These are phyloP conservation scores for Cystobasidium ongulense DNA, from an alignment of 768 basidiomycete species.

Conservation along the genomic window DNA sequence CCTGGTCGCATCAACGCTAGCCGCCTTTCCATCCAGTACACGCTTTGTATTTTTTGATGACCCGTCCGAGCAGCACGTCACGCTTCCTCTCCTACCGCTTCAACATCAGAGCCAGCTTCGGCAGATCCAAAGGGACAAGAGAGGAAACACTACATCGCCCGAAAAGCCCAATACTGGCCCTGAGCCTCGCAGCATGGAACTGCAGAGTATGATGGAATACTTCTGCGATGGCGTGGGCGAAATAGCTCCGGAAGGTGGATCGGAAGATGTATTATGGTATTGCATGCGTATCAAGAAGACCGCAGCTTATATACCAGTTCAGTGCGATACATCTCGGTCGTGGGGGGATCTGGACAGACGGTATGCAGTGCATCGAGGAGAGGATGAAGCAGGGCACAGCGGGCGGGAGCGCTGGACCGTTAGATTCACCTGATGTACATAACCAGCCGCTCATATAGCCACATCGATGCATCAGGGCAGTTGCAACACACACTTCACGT, in stretches of 20 bases:
- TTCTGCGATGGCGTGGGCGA: slow-evolving; percentile 16
- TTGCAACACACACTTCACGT: too few species aligned
- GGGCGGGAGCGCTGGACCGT: slow-evolving; percentile 19
- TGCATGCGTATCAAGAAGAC: neutral
- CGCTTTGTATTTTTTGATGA: slow-evolving; percentile 22
- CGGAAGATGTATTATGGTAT: slow-evolving; percentile 16
- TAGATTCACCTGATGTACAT: neutral
- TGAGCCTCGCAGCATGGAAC: neutral
- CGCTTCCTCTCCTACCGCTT: slow-evolving; percentile 8
- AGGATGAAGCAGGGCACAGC: slow-evolving; percentile 17
- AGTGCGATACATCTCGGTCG: neutral
- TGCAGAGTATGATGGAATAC: slow-evolving; percentile 6
- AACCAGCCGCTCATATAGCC: neutral
- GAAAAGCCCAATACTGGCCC: neutral
- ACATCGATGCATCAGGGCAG: too few species aligned
- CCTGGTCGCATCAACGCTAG: neutral
- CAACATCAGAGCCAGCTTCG: neutral
- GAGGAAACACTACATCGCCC: neutral
- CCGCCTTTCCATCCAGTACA: slow-evolving; percentile 15
- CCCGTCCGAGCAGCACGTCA: neutral
- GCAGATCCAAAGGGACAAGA: neutral
- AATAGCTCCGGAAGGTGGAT: neutral
- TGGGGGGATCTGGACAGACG: neutral
- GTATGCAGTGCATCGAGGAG: slow-evolving; percentile 9
- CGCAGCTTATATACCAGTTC: neutral